Percentiles rank a stretch among this genome's conserved stretches.
phyloP scores from a whole-genome alignment of 148 eudicot genomes.

The Arctostaphylos glauca region DNA sequence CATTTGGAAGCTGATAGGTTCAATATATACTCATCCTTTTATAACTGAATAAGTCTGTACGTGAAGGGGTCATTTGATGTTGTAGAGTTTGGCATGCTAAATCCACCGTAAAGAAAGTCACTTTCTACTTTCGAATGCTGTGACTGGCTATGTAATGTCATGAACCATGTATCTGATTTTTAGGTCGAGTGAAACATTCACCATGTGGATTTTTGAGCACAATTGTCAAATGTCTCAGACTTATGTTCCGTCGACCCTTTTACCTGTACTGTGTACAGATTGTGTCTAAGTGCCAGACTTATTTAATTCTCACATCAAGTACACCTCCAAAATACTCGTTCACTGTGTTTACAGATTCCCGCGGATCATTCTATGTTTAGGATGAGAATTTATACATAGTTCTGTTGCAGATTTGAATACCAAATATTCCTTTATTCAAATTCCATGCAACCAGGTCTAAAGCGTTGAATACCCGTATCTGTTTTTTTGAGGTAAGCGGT shows the following conservation, averaged over 20 bases:
- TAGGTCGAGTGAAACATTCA: neutral
- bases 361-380: no score
- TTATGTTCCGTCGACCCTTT: neutral
- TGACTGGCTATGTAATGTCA: neutral
- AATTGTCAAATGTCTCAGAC: neutral
- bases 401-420: neutral
- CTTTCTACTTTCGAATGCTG: neutral
- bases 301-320: neutral
- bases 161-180: neutral
- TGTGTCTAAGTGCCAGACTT: neutral
- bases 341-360: no score
- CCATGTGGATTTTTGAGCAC: neutral
- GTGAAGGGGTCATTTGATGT: neutral
- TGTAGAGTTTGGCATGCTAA: slow-evolving; percentile 12
- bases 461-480: neutral
- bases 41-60: neutral
- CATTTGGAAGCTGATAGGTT: neutral
- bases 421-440: neutral
- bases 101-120: neutral
- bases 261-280: neutral
- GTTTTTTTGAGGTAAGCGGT: neutral
- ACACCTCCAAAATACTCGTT: neutral
- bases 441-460: neutral
- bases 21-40: neutral
- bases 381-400: neutral